A percentile compares a stretch with the other conserved stretches of the same genome.
These are phyloP conservation scores for Ascochyta lentis DNA, from an alignment of 2,329 filamentous ascomycete genomes.

Conservation along the genomic window DNA sequence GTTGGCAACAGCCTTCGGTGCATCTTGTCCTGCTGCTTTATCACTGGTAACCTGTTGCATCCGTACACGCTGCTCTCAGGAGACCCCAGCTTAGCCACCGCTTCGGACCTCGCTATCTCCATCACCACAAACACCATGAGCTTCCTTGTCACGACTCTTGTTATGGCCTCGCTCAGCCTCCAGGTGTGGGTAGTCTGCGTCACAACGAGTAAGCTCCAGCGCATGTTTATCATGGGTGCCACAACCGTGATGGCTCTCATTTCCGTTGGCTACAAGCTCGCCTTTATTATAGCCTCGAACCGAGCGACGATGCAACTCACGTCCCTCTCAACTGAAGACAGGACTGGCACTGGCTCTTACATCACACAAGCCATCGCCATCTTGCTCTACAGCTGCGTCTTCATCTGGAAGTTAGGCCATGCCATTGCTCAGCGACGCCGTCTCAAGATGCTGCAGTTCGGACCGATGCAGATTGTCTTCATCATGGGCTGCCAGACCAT, in stretches of 20 bases:
- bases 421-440: constrained; percentile 63
- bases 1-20: constrained; percentile 66
- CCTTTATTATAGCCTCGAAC: constrained; percentile 58
- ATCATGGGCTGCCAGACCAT: constrained; percentile 73
- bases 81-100: constrained; percentile 61
- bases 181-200: constrained; percentile 70
- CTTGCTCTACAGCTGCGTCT: constrained; percentile 68
- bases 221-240: constrained; percentile 54
- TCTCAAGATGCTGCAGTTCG: constrained; percentile 66
- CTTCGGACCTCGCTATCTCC: constrained; percentile 54
- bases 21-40: constrained; percentile 64
- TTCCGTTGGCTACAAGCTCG: constrained; percentile 62
- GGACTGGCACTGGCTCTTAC: constrained; percentile 49
- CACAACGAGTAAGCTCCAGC: constrained; percentile 53
- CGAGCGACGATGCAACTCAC: constrained; percentile 46
- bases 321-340: constrained; percentile 30
- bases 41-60: constrained; percentile 65
- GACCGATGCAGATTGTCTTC: constrained; percentile 71
- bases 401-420: constrained; percentile 65
- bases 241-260: constrained; percentile 59
- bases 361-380: constrained; percentile 64
- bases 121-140: constrained; percentile 58
- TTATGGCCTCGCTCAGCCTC: constrained; percentile 66
- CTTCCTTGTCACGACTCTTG: constrained; percentile 60
- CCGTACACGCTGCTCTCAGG: constrained; percentile 66